These are phyloP conservation scores for Tinospora cordifolia DNA, from an alignment of 164 flowering plant species.

Conservation along the genomic window DNA sequence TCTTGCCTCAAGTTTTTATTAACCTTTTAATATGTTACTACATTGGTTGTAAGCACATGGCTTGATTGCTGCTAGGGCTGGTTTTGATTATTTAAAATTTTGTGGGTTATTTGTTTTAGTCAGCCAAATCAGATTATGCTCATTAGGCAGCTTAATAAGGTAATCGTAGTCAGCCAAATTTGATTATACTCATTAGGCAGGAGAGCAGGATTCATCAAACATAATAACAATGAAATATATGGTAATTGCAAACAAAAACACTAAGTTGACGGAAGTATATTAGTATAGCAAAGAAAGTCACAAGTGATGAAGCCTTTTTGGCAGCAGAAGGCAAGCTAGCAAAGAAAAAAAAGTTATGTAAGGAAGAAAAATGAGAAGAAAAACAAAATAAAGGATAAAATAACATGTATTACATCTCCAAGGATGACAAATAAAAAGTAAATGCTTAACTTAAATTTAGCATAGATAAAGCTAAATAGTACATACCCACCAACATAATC, in stretches of 20 bases:
- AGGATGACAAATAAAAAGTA: neutral
- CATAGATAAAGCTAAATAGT: neutral
- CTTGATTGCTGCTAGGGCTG: too few species aligned
- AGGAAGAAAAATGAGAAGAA: neutral
- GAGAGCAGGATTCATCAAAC: neutral
- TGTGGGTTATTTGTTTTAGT: neutral
- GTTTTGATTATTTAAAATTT: too few species aligned
- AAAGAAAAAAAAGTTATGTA: neutral
- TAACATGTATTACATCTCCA: neutral
- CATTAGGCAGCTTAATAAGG: too few species aligned
- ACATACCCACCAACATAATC: slow-evolving; percentile 91
- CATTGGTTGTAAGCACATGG: too few species aligned
- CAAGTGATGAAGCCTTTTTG: too few species aligned
- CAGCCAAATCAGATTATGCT: too few species aligned
- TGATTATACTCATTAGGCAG: too few species aligned
- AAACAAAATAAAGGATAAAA: neutral
- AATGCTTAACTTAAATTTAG: neutral
- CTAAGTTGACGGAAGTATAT: neutral
- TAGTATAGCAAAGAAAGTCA: too few species aligned
- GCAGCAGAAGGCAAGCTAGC: neutral
- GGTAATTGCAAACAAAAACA: slow-evolving; percentile 5
- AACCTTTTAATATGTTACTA: too few species aligned
- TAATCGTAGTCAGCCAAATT: too few species aligned
- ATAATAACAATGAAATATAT: neutral
- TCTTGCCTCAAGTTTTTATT: too few species aligned